Evolutionary conservation across 2,329 filamentous ascomycete species (phyloP), one percentile per base, ranked within the genome.

Genomic region (Colletotrichum sp.): DNA sequence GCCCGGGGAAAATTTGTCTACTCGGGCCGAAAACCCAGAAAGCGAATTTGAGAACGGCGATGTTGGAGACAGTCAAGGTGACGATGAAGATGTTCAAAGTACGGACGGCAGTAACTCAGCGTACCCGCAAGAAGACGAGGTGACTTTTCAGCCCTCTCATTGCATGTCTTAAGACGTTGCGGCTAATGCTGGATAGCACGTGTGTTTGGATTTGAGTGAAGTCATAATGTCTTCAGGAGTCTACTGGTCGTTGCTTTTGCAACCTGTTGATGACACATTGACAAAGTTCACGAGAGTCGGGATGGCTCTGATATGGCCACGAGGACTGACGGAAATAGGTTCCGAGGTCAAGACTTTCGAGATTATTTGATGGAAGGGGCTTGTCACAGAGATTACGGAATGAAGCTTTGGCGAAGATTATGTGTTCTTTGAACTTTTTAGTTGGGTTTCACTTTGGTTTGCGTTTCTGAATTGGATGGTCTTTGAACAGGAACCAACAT

Each of bases 51-150:
- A 44, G 18, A 10, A 44, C 2, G 39, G 16, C 8, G 36, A 18
- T 1, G 2, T 9, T 18, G 39, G 1, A 12, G 39, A 1, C 39
- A 18, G 18, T n/a, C 5, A n/a, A 44, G 5, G 16, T 6, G 28
- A 30, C 30, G 9, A 12, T 12, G 1, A 10, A 32, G 30, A 32
- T 12, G 36, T 39, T 18, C 15, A 39, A 18, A 39, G 18, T 44
- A 44, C 39, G 39, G 9, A n/a, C 2, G 18, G 39, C 18, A n/a
- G 39, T 1, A 12, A 44, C 8, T n/a, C 39, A 44, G 16, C 18
- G 9, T 44, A 12, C 9, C 9, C 8, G 9, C 39, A 12, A 10
- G 39, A 44, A 44, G 39, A n/a, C 9, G 9, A 18, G 39, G 39
- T 44, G 39, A 44, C 5, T n/a, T 12, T 44, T 12, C 5, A 12